phyloP scores from a whole-genome alignment of 169 alveolate genomes.

The Cryptosporidium ryanae region DNA sequence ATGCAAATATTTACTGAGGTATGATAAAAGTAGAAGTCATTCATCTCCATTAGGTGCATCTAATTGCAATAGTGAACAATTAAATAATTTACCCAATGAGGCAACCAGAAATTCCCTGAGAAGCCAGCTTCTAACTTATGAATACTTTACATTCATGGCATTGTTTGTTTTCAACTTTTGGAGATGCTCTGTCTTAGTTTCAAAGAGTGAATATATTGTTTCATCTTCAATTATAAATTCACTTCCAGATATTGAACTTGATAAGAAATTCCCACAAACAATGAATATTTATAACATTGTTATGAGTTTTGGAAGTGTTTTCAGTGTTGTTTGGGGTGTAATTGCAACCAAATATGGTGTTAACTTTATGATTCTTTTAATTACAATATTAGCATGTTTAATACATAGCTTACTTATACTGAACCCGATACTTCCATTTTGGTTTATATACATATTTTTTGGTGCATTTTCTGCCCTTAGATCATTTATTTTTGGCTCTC shows the following conservation, averaged over 20 bases:
- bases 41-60: constrained; percentile 11
- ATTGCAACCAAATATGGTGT: constrained; percentile 71
- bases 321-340: constrained; percentile 67
- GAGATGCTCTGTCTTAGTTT: constrained; percentile 68
- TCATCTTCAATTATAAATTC: background rate
- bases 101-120: background rate
- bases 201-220: constrained; percentile 66
- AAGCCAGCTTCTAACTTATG: constrained; percentile 51
- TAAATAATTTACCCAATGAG: background rate
- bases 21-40: constrained; percentile 40
- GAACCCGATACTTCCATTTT: constrained; percentile 22
- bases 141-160: constrained; percentile 51
- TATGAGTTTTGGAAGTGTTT: constrained; percentile 69
- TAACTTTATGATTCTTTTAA: constrained; percentile 51
- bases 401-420: constrained; percentile 50
- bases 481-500: constrained; percentile 62
- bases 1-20: constrained; percentile 19
- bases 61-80: background rate
- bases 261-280: constrained; percentile 7
- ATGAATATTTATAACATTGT: constrained; percentile 61
- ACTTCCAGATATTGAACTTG: background rate
- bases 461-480: constrained; percentile 66
- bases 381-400: constrained; percentile 56
- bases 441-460: constrained; percentile 57
- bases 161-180: constrained; percentile 61